Evolutionary conservation across 2,329 filamentous ascomycete genomes (phyloP), one percentile per base, ranked within the genome.

Genomic region (Fusarium pininemorale): DNA sequence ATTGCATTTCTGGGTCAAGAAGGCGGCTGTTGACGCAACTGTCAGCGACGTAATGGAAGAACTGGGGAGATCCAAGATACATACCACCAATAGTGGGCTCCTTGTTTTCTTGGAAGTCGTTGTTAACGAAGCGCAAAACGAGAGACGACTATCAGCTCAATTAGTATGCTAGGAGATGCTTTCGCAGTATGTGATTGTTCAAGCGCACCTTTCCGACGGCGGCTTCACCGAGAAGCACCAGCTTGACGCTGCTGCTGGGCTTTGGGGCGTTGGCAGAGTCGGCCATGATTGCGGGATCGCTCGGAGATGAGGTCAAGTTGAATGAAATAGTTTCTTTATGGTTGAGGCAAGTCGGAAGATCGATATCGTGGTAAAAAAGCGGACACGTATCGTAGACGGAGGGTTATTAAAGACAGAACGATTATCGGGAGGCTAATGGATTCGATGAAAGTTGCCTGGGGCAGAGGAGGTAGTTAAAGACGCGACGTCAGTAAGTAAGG

Each of bases 71-170:
- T 42, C 51, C 67, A 58, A 55, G 74, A 62, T 59, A 84, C 89
- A 75, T 89, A 97, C 95, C 95, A 88, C 96, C 96, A 85, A 99
- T 99, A 75, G 96, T 99, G 72, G 96, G 96, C 84, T 99, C 96
- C 88, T 98, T 98, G 86, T 98, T 98, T 86, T 98, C 96, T 87
- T 99, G 96, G 81, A 99, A 99, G 85, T 98, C 96, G 86, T 99
- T 96, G 89, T 98, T 98, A 82, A 99, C 96, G 85, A 99, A 99
- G 81, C 96, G 94, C 82, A 99, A 90, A 73, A 99, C 96, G 67
- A 99, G 91, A 51, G 96, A 99, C 56, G 96, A 98, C 96, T 97
- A 80, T 69, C 42, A 73, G 63, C 73, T 80, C 71, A 83, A 68
- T 76, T 74, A 73, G 70, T 66, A 66, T 39, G 22, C 44, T 26